Evolutionary conservation across 2,329 filamentous ascomycete species (phyloP), one percentile per base, ranked within the genome.

Genomic region (Fusarium sp.): DNA sequence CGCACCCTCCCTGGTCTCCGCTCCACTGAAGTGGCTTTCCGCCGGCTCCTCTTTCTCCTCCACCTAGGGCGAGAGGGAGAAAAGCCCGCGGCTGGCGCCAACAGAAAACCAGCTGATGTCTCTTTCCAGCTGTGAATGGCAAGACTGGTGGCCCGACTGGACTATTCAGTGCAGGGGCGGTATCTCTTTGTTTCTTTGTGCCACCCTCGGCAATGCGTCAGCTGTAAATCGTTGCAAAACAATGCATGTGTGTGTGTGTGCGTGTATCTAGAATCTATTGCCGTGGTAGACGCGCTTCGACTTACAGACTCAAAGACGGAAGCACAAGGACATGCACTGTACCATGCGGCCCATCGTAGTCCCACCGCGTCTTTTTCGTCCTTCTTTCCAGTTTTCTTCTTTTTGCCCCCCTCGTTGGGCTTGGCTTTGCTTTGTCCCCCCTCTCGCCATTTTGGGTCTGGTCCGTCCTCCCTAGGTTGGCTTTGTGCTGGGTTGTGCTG

Each of bases 11-110:
- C 71, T 63, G 38, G 45, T 64, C 45, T 72, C 63, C 40, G 62
- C 40, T 66, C 72, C 72, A 74, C 71, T 74, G 62, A 63, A 64
- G 63, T 72, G 54, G 71, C 42, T 61, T 74, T 74, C 47, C 27
- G 47, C 47, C 27, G 25, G 40, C 45, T 16, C 29, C 20, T 50
- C 60, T 54, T 60, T 38, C 68, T 57, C 45, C 27, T 22, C 40
- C 25, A 40, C 68, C 61, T 35, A 31, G 45, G 52, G 65, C 27
- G 66, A 29, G 45, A 59, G 9, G 40, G 14, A 36, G 40, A 69
- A 71, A 72, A 69, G 31, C 35, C 68, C 65, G 57, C 71, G 56
- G 45, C 50, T 58, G 74, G 71, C 65, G 68, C 71, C 68, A 74
- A 74, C 65, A 60, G 69, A 56, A 45, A 70, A 65, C 62, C 65